Conservation (phyloP, 768 basidiomycete species). For the Podaxis sp. region DNA sequence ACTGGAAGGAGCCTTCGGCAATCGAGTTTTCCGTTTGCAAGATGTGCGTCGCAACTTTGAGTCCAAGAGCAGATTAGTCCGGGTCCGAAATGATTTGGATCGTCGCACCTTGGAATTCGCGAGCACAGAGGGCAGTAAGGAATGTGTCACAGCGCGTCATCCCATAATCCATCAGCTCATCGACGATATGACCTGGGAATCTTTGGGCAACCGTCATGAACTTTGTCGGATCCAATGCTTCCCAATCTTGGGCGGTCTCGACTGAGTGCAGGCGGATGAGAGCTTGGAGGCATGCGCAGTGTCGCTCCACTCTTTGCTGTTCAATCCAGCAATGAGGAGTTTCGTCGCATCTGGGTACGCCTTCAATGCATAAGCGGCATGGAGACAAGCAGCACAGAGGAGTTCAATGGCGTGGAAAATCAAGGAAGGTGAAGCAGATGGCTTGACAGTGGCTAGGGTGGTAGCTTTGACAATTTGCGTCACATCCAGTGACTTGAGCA, state of each 20-base stretch:
- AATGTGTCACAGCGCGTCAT: conserved; percentile 17
- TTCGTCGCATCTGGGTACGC: conserved; percentile 37
- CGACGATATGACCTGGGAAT: conserved; percentile 40
- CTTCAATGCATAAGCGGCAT: conserved; percentile 41
- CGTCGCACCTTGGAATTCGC: conserved; percentile 51
- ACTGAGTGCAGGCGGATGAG: conserved; percentile 45
- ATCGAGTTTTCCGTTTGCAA: conserved; percentile 58
- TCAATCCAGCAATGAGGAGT: conserved; percentile 53
- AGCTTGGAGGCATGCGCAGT: conserved; percentile 48
- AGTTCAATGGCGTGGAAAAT: conserved; percentile 51
- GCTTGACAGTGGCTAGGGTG: conserved; percentile 38
- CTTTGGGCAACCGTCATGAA: conserved; percentile 38
- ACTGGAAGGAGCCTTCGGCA: conserved; percentile 53
- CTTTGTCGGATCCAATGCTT: conserved; percentile 37
- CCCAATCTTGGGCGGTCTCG: conserved; percentile 12
- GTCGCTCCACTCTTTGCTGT: conserved; percentile 50
- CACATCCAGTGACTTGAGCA: conserved; percentile 39
- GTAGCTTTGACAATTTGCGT: conserved; percentile 37
- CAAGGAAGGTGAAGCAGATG: conserved; percentile 34
- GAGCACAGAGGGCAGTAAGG: conserved; percentile 33
- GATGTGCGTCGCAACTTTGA: conserved; percentile 45
- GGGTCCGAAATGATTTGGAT: conserved; percentile 39
- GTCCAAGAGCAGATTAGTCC: conserved; percentile 36
- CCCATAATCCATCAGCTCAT: conserved; percentile 16
- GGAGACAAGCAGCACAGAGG: conserved; percentile 36